Percentiles rank a stretch among this genome's conserved stretches.
Evolutionary conservation across 441 rosid genomes (phyloP).

Genomic region (Syzygium malaccense): DNA sequence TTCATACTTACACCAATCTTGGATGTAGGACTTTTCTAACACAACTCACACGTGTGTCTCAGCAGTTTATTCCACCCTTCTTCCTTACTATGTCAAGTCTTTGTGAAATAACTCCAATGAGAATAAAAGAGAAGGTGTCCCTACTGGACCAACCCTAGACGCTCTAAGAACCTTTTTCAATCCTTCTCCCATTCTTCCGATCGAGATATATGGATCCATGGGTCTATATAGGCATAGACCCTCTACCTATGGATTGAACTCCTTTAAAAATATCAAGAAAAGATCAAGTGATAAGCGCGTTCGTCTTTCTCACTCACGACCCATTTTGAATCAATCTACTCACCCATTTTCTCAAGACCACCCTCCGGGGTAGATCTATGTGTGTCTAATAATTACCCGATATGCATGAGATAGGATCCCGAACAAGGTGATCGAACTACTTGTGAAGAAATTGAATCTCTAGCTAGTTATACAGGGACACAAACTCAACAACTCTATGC

Average conservation of each 20-base stretch:
- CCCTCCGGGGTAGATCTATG: not conserved
- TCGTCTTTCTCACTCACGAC: not conserved
- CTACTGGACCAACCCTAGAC: not conserved
- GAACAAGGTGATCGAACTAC: not conserved
- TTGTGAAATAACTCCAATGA: not conserved
- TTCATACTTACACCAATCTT: not conserved
- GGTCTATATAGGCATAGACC: not conserved
- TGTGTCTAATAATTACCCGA: not conserved
- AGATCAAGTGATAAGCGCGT: not conserved
- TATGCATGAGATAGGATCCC: not conserved
- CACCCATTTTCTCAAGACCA: not conserved
- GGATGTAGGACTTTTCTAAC: not conserved
- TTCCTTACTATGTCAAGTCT: not conserved
- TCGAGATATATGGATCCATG: not conserved
- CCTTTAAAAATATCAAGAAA: not conserved
- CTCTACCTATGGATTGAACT: not conserved
- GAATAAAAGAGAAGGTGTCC: not conserved
- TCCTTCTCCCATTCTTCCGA: not conserved
- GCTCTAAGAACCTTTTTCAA: not conserved
- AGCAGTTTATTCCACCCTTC: rapidly evolving
- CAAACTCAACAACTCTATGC: not conserved
- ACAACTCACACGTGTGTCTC: not conserved
- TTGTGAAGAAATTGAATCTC: not conserved
- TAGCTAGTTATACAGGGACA: not conserved
- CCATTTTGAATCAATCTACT: not conserved